These are phyloP conservation scores for Osmozyma mogii DNA, from an alignment of 805 yeast species.

Conservation along the genomic window DNA sequence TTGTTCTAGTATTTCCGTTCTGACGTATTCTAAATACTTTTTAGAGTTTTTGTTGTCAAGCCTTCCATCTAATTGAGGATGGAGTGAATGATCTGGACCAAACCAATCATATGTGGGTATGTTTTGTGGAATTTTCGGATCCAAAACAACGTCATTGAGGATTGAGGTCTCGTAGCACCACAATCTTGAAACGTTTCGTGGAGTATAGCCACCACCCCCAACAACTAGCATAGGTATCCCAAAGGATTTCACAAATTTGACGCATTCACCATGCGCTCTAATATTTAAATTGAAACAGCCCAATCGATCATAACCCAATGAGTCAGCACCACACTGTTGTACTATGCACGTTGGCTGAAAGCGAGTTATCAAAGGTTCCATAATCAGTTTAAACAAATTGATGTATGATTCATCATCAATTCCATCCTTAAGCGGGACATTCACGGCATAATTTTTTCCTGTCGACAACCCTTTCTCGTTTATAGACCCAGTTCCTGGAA, in stretches of 20 bases:
- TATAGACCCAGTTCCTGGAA: conserved; percentile 94
- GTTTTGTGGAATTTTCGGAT: conserved; percentile 47
- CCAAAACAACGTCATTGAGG: conserved; percentile 50
- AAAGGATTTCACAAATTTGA: conserved; percentile 77
- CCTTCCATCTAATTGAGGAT: conserved; percentile 56
- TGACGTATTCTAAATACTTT: conserved; percentile 73
- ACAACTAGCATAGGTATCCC: conserved; percentile 85
- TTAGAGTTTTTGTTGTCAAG: conserved; percentile 81
- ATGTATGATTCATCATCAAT: conserved; percentile 87
- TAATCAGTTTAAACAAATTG: conserved; percentile 68
- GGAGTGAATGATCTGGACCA: conserved; percentile 86
- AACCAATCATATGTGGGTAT: conserved; percentile 76
- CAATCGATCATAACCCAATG: conserved; percentile 83
- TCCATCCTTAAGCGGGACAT: conserved; percentile 92
- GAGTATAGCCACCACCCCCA: conserved; percentile 98
- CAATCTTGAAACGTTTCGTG: conserved; percentile 85
- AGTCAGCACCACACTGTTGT: conserved; percentile 96
- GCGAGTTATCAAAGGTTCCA: conserved; percentile 84
- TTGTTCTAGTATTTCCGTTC: conserved; percentile 70
- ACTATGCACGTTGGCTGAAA: conserved; percentile 92
- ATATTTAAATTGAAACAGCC: conserved; percentile 93
- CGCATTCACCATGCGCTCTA: conserved; percentile 94
- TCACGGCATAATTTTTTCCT: conserved; percentile 82
- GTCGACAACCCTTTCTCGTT: conserved; percentile 84
- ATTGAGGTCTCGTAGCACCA: conserved; percentile 95